Evolutionary conservation across 352 stramenopile genomes (phyloP), one percentile per base, ranked within the genome.

Genomic region (Phytophthora aleatoria): DNA sequence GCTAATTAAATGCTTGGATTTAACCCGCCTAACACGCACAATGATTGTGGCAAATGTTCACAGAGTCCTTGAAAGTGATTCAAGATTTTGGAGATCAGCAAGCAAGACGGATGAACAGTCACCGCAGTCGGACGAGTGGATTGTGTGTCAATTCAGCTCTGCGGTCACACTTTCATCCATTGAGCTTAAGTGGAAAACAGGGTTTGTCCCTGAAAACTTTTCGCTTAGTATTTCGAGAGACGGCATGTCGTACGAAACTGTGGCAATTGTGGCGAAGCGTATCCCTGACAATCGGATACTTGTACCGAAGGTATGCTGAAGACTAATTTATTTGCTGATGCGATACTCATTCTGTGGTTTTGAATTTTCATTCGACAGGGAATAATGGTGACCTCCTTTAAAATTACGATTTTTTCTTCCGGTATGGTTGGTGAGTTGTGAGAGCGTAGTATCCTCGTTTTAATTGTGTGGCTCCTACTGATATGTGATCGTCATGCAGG

Each of bases 101-200:
- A 61, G 48, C 30, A 67, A 61, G 13, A 49, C 50, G 13, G 41
- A 72, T 47, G 53, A 68, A 41, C 62, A 71, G 2, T 20, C 16
- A 33, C 5, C 20, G 27, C 60, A 11, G 28, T 50, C 66, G 26
- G 57, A 79, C 16, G 80, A 89, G 44, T 89, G 80, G 75, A 56
- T 91, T 51, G 68, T 73, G 33, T 68, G 83, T 30, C 74, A 87
- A 43, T 91, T 91, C 35, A 74, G 56, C 20, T 61, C 74, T 16
- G 55, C 64, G 9, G 67, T 87, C 24, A 70, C 68, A n/a, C 58
- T 91, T 9, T 85, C 70, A 11, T 64, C 59, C 6, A 61, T 90
- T 50, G 71, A 73, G 49, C 50, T 91, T 26, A 71, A 53, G 15
- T 91, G 82, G 82, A 69, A 80, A 54, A 20, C 57, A 50, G 61